Percentiles rank a stretch among this genome's conserved stretches.
These are phyloP conservation scores for Saccharomyces cerevisiae DNA, from an alignment of 805 yeast genomes.

Conservation along the genomic window DNA sequence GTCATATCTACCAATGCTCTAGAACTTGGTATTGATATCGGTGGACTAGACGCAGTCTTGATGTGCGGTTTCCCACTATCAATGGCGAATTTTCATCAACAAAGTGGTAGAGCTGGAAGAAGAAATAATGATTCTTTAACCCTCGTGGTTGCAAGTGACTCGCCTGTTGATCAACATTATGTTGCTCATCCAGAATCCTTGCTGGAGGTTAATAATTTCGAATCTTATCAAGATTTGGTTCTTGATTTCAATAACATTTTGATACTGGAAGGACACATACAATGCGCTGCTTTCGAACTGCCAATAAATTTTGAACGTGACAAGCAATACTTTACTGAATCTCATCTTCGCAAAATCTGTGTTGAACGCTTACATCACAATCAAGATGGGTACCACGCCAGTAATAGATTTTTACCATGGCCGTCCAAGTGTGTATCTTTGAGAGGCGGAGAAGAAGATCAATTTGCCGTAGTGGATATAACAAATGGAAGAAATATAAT, in stretches of 20 bases:
- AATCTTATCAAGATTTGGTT: slow-evolving; percentile 50
- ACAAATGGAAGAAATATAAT: slow-evolving; percentile 69
- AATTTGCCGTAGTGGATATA: slow-evolving; percentile 82
- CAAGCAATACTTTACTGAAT: slow-evolving; percentile 41
- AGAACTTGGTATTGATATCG: slow-evolving; percentile 92
- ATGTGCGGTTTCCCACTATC: slow-evolving; percentile 91
- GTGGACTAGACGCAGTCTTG: slow-evolving; percentile 83
- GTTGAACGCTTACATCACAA: slow-evolving; percentile 34
- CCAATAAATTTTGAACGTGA: slow-evolving; percentile 56
- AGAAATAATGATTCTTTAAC: slow-evolving; percentile 79
- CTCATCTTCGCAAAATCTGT: slow-evolving; percentile 30
- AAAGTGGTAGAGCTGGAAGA: slow-evolving; percentile 95
- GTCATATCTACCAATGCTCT: slow-evolving; percentile 92
- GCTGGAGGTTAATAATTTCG: slow-evolving; percentile 36
- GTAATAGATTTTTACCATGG: slow-evolving; percentile 63
- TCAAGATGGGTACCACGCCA: slow-evolving; percentile 45
- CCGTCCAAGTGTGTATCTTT: slow-evolving; percentile 71
- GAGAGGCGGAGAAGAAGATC: slow-evolving; percentile 74
- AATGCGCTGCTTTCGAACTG: slow-evolving; percentile 86
- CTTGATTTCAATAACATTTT: slow-evolving; percentile 53
- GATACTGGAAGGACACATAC: slow-evolving; percentile 74
- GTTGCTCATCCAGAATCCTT: slow-evolving; percentile 41
- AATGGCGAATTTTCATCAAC: slow-evolving; percentile 83
- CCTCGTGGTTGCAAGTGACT: slow-evolving; percentile 69
- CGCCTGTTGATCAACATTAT: slow-evolving; percentile 82